Percentiles rank a stretch among this genome's conserved stretches.
These are phyloP conservation scores for Fusarium caatingaense DNA, from an alignment of 2,329 filamentous ascomycete genomes.

Conservation along the genomic window DNA sequence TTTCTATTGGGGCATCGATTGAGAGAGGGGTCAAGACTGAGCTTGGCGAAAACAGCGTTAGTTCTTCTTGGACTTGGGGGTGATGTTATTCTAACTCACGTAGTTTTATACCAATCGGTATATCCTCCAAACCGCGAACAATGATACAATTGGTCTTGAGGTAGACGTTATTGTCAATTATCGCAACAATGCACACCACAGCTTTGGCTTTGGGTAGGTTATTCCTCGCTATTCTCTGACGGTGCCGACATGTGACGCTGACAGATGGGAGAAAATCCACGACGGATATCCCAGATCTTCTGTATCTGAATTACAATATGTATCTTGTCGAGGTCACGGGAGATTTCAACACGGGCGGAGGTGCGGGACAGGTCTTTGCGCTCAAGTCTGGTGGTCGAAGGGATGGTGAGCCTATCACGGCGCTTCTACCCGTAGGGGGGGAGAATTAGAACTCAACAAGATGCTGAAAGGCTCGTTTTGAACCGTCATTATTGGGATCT, in stretches of 20 bases:
- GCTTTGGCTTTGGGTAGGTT: constrained; percentile 10
- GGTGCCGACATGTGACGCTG: not conserved
- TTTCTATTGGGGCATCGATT: not conserved
- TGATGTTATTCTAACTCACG: not conserved
- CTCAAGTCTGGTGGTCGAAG: constrained; percentile 1
- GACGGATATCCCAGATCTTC: not conserved
- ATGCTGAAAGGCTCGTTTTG: not conserved
- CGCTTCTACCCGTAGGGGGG: not conserved
- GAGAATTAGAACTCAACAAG: not conserved
- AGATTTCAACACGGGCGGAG: constrained; percentile 5
- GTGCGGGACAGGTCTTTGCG: not conserved
- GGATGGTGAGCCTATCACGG: constrained; percentile 4
- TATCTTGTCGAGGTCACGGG: constrained; percentile 14
- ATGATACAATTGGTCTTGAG: constrained; percentile 2
- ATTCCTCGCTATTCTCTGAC: fast-evolving
- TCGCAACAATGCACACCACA: constrained; percentile 20
- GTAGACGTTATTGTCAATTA: constrained; percentile 18
- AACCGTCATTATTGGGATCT: fast-evolving
- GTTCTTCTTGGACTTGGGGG: fast-evolving
- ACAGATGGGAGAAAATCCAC: not conserved
- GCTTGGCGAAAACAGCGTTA: constrained; percentile 14
- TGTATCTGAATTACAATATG: constrained; percentile 9
- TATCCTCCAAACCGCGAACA: constrained; percentile 3
- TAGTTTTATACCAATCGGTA: constrained; percentile 17
- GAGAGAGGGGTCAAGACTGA: constrained; percentile 5